A percentile compares a stretch with the other conserved stretches of the same genome.
Conservation (phyloP, 257 asterid genomes). For the Phtheirospermum japonicum region DNA sequence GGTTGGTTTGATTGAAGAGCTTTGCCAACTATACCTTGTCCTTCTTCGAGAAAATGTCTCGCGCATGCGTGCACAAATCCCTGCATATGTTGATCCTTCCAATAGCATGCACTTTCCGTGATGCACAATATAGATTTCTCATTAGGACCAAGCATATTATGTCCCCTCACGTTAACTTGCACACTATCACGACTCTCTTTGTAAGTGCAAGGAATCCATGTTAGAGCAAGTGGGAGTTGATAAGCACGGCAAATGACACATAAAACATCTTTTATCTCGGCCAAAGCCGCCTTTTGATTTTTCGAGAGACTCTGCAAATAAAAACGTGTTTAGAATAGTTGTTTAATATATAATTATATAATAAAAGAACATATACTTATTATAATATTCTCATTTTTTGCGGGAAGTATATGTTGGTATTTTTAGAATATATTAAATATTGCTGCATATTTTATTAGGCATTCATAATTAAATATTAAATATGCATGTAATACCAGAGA, state of each 20-base stretch:
- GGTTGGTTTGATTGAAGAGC: slow-evolving; percentile 68
- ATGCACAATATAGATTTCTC: slow-evolving; percentile 43
- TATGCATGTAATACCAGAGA: too few relatives aligned
- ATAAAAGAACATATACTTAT: too few relatives aligned
- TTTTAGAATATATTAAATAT: too few relatives aligned
- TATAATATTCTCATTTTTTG: too few relatives aligned
- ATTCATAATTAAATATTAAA: too few relatives aligned
- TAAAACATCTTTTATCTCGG: slow-evolving; percentile 59
- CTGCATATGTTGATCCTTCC: slow-evolving; percentile 41
- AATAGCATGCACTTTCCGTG: slow-evolving; percentile 50
- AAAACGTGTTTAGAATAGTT: not conserved
- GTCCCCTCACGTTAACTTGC: slow-evolving; percentile 19
- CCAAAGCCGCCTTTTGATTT: slow-evolving; percentile 52
- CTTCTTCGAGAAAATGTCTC: slow-evolving; percentile 59
- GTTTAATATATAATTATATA: not conserved
- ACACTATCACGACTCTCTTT: not conserved
- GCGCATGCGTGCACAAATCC: slow-evolving; percentile 66
- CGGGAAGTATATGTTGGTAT: too few relatives aligned
- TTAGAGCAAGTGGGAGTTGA: slow-evolving; percentile 62
- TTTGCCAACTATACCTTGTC: slow-evolving; percentile 77
- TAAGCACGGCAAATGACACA: slow-evolving; percentile 61
- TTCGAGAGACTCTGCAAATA: slow-evolving; percentile 48
- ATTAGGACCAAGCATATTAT: not conserved
- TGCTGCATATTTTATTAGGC: too few relatives aligned
- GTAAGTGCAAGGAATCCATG: slow-evolving; percentile 63